A percentile compares a stretch with the other conserved stretches of the same genome.
Conservation (phyloP, 139 green algal species). For the Mesostigma viride region DNA sequence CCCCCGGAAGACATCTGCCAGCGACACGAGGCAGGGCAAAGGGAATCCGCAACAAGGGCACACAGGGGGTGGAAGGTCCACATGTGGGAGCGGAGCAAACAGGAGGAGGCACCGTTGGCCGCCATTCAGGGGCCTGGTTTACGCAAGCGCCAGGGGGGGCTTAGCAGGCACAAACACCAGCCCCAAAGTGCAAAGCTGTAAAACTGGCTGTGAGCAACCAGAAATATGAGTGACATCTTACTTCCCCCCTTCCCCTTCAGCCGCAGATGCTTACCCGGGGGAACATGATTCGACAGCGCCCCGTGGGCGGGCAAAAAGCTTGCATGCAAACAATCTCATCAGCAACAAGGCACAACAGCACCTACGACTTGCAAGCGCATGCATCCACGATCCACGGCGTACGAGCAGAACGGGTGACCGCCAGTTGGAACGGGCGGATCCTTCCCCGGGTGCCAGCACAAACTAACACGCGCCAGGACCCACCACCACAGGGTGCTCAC, state of each 20-base stretch:
- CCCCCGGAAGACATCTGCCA: slow-evolving; percentile 22
- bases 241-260: no score
- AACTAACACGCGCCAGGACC: slow-evolving; percentile 61
- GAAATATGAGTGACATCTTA: no score
- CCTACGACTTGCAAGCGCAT: not conserved
- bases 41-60: not conserved
- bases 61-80: no score
- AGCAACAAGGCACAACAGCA: not conserved
- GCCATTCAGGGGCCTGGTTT: not conserved
- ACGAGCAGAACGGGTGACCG: not conserved
- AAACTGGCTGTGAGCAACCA: no score
- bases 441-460: no score
- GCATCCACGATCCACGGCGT: not conserved
- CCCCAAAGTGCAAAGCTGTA: slow-evolving; percentile 1
- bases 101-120: not conserved
- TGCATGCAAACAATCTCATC: no score
- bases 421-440: not conserved
- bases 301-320: no score
- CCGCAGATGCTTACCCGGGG: no score
- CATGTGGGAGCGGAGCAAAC: not conserved
- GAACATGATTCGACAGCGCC: no score
- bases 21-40: not conserved
- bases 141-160: not conserved
- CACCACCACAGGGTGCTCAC: slow-evolving; percentile 1
- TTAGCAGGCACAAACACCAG: not conserved